Conservation (phyloP, 176 grass and related monocot species). For the Eleusine indica region DNA sequence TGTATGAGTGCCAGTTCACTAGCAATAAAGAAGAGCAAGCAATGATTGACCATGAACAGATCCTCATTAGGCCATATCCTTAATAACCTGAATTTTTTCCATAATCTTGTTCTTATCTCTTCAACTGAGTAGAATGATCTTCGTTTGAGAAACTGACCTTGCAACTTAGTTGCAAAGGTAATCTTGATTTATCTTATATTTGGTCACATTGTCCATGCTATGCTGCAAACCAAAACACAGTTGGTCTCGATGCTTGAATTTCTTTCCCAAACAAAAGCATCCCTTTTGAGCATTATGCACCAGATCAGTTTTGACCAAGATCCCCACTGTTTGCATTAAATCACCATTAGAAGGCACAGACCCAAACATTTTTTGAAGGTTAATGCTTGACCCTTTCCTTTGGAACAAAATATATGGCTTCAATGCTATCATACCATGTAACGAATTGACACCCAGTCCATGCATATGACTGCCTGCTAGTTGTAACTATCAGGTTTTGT, state of each 20-base stretch:
- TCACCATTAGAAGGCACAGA: neutral
- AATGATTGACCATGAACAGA: no score
- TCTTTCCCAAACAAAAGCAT: conserved; percentile 3
- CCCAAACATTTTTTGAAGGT: neutral
- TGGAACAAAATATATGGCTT: neutral
- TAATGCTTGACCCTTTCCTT: neutral
- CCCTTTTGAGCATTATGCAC: neutral
- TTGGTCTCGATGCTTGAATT: neutral
- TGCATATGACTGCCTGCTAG: neutral
- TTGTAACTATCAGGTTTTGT: neutral
- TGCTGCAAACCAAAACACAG: conserved; percentile 12
- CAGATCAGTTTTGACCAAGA: neutral
- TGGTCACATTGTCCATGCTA: conserved; percentile 8
- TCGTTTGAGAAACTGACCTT: neutral
- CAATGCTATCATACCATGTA: neutral
- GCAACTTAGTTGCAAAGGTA: neutral
- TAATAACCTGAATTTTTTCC: conserved; percentile 1
- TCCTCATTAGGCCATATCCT: no score
- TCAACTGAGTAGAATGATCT: conserved; percentile 4
- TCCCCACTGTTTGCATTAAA: conserved; percentile 13
- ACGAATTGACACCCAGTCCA: neutral
- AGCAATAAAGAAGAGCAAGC: no score
- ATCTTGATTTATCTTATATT: neutral
- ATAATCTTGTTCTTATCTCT: neutral
- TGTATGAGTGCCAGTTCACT: neutral